These are phyloP conservation scores for Thraustochytrium striatum DNA, from an alignment of 352 stramenopile species.

Conservation along the genomic window DNA sequence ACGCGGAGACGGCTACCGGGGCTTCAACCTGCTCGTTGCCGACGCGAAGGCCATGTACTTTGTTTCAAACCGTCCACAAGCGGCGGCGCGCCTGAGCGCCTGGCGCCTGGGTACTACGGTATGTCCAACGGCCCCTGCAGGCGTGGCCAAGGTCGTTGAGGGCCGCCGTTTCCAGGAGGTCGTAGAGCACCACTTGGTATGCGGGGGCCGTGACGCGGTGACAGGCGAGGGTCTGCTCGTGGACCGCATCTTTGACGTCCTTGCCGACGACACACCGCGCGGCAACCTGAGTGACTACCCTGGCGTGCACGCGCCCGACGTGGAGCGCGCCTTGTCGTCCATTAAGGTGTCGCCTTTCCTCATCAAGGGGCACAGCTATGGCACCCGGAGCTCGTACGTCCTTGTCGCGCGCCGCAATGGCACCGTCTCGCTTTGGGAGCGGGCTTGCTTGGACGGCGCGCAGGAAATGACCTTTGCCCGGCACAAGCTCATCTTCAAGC, in stretches of 20 bases:
- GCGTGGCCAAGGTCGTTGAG: conserved; percentile 31
- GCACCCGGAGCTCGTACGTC: conserved; percentile 18
- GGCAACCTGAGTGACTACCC: not conserved
- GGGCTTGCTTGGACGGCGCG: not conserved
- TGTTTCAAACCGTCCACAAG: not conserved
- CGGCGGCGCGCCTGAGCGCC: not conserved
- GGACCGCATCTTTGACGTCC: conserved; percentile 19
- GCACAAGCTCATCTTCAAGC: conserved; percentile 18
- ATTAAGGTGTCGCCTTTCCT: conserved; percentile 1
- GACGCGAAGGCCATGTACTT: conserved; percentile 36
- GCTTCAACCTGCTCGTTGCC: conserved; percentile 24
- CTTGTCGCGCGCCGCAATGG: conserved; percentile 17
- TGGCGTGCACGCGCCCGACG: not conserved
- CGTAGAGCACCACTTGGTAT: conserved; percentile 1
- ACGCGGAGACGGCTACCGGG: not conserved
- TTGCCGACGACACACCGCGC: not conserved
- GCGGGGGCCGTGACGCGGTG: not conserved
- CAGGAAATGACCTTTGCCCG: not conserved
- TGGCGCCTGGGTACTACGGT: too few species aligned
- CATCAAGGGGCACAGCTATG: not conserved
- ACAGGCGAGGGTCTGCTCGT: conserved; percentile 26
- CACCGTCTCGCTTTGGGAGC: conserved; percentile 3
- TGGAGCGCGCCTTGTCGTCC: not conserved
- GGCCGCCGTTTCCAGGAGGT: conserved; percentile 11
- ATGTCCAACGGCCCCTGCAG: too few species aligned